Base-by-base conservation (phyloP, 106 monocot species). In the Iris macrosiphon region DNA sequence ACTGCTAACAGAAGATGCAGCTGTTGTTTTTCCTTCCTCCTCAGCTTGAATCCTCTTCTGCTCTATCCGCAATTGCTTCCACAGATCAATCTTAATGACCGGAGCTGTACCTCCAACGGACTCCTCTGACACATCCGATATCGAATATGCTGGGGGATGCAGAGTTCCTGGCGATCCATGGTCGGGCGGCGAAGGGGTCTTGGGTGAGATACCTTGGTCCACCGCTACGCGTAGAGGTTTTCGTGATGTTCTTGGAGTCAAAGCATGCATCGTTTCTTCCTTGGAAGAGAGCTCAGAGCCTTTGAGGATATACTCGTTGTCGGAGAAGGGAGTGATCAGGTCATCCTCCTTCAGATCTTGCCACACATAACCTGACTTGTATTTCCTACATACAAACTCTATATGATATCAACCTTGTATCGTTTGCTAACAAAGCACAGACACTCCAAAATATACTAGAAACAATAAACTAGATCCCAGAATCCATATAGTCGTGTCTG, bases 231-330 rank as follows among this genome's bases (percentile, higher is more conserved):
- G 43, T 27, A 56, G 31, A 28, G 25, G 55, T 25, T 10, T 26
- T 8, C 17, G 29, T 22, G 28, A 13, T 19, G 57, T 14, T 7
- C 9, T 25, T 28, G 8, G 45, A 24, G 8, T 17, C 6, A 2
- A 32, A 46, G 23, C 49, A 24, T 59, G 39, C 26, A 48, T 41
- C 56, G 38, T 35, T 35, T 35, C 10, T 10, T 10, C n/a, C 26
- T 4, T 27, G 57, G 16, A 58, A 35, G 16, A 49, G 29, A n/a
- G n/a, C n/a, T n/a, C n/a, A 28, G 74, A 84, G 41, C 89, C 89
- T 43, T 80, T 80, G 51, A 89, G 71, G 0, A 89, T 74, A 50
- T 80, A 89, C 52, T 89, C 89, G 52, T 77, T 64, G 55, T 80
- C 89, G 38, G 79, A 62, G 60, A 77, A 33, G 0, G 89, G 80